These are phyloP conservation scores for Candida qinlingensis DNA, from an alignment of 805 yeast genomes.

Conservation along the genomic window DNA sequence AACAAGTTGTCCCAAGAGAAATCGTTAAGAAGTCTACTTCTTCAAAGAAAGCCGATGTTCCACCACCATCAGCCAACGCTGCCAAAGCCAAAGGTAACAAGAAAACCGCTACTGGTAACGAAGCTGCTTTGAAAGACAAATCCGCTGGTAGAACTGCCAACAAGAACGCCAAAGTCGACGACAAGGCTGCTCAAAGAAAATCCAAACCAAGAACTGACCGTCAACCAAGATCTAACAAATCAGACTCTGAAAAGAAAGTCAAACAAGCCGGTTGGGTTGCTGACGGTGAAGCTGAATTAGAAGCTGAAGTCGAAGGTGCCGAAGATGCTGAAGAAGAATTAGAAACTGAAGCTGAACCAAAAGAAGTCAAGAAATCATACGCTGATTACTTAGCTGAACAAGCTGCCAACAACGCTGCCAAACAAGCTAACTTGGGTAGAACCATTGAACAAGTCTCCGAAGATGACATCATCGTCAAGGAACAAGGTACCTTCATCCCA, in stretches of 20 bases:
- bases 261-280: slow-evolving; percentile 84
- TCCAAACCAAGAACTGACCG: slow-evolving; percentile 62
- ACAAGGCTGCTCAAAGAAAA: slow-evolving; percentile 51
- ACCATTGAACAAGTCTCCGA: slow-evolving; percentile 33
- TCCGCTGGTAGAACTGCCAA: slow-evolving; percentile 61
- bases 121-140: slow-evolving; percentile 76
- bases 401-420: slow-evolving; percentile 52
- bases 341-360: slow-evolving; percentile 36
- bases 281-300: slow-evolving; percentile 63
- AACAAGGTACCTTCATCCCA: slow-evolving; percentile 52
- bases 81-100: slow-evolving; percentile 70
- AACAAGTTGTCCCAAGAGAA: slow-evolving; percentile 56
- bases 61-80: slow-evolving; percentile 80
- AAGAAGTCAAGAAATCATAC: slow-evolving; percentile 61
- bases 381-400: slow-evolving; percentile 80
- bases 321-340: slow-evolving; percentile 44
- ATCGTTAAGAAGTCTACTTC: slow-evolving; percentile 77
- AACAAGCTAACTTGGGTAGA: slow-evolving; percentile 33
- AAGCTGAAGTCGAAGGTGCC: slow-evolving; percentile 55
- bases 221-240: slow-evolving; percentile 77
- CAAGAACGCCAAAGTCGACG: slow-evolving; percentile 43
- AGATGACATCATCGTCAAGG: slow-evolving; percentile 61
- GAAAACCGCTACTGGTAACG: slow-evolving; percentile 76
- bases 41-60: slow-evolving; percentile 78
- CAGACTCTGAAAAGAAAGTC: slow-evolving; percentile 80